Evolutionary conservation across 2,329 filamentous ascomycete species (phyloP), one percentile per base, ranked within the genome.

Genomic region (Diplodia mutila): DNA sequence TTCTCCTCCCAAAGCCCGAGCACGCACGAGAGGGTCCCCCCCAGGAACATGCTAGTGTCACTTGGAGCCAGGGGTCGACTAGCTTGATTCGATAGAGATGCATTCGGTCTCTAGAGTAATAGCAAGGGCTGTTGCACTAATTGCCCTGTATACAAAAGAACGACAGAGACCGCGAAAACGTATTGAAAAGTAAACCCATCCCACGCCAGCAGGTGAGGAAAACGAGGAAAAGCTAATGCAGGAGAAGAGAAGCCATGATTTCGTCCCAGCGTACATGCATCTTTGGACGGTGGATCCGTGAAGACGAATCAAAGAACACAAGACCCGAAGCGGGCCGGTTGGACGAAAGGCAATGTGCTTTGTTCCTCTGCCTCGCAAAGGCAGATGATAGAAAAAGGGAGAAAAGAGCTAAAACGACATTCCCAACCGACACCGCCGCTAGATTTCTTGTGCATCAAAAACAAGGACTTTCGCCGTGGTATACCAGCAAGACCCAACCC

Each of bases 251-350:
- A 39, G 48, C 39, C 66, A 61, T 67, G 66, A 67, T 63, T 74
- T 78, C 77, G 76, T 79, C 73, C 75, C 75, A 79, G 76, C 73
- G 74, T 79, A 78, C 76, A 79, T 67, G 66, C 54, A 53, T 67
- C 65, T 67, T 67, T 67, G 65, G 53, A 67, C n/a, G 51, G 52
- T 66, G 64, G 59, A 66, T 66, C 53, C 64, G 51, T 57, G 25
- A 66, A 27, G 53, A 66, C 64, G 64, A 57, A 66, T 12, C 53
- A 46, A 66, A 67, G 54, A 61, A 67, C 65, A 67, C 32, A 66
- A 65, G 51, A 55, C 61, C 61, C 49, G 32, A 49, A 39, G 51
- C 51, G 37, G 61, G 51, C 61, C 63, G 63, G 63, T 54, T 57
- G 64, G 53, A 48, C 39, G 29, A 66, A 66, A 25, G 49, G 53